Percentiles rank a stretch among this genome's conserved stretches.
These are phyloP conservation scores for Mrakia frigida DNA, from an alignment of 768 basidiomycete genomes.

Conservation along the genomic window DNA sequence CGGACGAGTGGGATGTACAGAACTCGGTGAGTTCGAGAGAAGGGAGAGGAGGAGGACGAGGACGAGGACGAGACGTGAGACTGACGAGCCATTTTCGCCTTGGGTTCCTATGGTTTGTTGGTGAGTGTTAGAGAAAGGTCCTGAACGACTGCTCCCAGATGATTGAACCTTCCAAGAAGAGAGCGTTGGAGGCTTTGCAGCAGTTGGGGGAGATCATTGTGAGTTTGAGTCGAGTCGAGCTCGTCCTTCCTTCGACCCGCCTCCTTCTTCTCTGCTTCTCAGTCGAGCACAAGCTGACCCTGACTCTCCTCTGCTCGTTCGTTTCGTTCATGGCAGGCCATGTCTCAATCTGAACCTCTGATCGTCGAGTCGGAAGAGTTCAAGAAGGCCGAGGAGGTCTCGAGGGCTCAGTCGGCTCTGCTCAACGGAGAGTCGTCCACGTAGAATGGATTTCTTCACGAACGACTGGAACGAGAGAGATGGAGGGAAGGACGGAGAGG, in stretches of 20 bases:
- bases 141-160: constrained; percentile 35
- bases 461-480: no score
- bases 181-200: constrained; percentile 32
- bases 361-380: constrained; percentile 30
- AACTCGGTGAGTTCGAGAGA: constrained; percentile 31
- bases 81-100: background rate
- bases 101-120: background rate
- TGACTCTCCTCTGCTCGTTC: background rate
- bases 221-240: no score
- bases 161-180: constrained; percentile 34
- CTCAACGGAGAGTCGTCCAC: background rate
- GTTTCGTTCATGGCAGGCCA: constrained; percentile 6
- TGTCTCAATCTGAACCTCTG: constrained; percentile 26
- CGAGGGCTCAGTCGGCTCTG: background rate
- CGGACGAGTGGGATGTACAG: constrained; percentile 35
- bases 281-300: background rate
- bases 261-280: background rate
- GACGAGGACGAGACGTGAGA: no score
- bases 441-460: background rate
- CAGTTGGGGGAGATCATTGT: constrained; percentile 34
- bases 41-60: background rate
- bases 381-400: constrained; percentile 24
- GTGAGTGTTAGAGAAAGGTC: constrained; percentile 31
- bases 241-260: background rate
- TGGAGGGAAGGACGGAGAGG: background rate